A percentile compares a stretch with the other conserved stretches of the same genome.
phyloP scores from a whole-genome alignment of 2,329 filamentous ascomycete genomes.

The Fusarium pseudocircinatum region DNA sequence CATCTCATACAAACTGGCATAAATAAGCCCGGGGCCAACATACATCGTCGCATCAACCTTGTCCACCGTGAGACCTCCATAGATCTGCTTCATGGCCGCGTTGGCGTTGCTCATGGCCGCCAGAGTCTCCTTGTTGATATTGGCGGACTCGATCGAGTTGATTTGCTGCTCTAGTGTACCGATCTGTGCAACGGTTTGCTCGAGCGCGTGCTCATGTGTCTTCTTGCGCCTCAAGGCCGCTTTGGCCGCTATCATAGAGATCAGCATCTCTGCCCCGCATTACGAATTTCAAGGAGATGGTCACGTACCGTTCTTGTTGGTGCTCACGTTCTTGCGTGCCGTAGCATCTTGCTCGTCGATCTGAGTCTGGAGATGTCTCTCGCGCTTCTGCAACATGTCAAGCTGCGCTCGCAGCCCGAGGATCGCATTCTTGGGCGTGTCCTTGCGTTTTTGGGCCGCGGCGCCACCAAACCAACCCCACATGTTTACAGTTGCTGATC shows the following conservation, averaged over 20 bases:
- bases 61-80: constrained; percentile 88
- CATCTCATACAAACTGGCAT: neutral
- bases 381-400: constrained; percentile 97
- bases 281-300: neutral
- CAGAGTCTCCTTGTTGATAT: constrained; percentile 97
- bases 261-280: constrained; percentile 39
- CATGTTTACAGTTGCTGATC: constrained; percentile 55
- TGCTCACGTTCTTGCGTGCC: constrained; percentile 84
- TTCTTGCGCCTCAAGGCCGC: constrained; percentile 94
- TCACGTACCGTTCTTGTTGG: constrained; percentile 88
- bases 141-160: constrained; percentile 95
- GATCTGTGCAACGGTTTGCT: constrained; percentile 91
- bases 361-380: constrained; percentile 88
- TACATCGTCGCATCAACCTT: constrained; percentile 97
- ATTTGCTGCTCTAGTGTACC: constrained; percentile 94
- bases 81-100: constrained; percentile 91
- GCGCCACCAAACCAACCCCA: constrained; percentile 94
- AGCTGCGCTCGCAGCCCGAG: constrained; percentile 86
- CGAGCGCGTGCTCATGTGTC: constrained; percentile 87
- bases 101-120: constrained; percentile 93
- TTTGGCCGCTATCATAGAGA: constrained; percentile 75
- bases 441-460: constrained; percentile 85
- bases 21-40: constrained; percentile 48
- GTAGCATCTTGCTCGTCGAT: constrained; percentile 92
- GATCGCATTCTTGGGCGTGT: constrained; percentile 97